Percentiles rank a stretch among this genome's conserved stretches.
phyloP scores from a whole-genome alignment of 2,329 filamentous ascomycete genomes.

The Aspergillus ibericus region DNA sequence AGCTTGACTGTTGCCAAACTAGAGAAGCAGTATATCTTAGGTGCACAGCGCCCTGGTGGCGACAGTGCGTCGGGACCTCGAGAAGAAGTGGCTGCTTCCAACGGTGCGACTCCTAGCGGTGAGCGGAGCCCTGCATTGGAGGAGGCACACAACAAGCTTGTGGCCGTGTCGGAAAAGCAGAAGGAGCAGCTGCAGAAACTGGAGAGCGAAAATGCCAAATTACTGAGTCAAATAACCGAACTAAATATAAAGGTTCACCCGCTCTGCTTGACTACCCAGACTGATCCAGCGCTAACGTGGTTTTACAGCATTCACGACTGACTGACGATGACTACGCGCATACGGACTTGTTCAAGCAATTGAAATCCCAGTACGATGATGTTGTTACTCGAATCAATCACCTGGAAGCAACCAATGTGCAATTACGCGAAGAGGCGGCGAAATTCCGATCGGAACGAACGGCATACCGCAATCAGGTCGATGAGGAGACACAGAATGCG shows the following conservation, averaged over 20 bases:
- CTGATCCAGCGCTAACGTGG: slow-evolving; percentile 3
- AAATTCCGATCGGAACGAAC: slow-evolving; percentile 83
- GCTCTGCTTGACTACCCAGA: not conserved
- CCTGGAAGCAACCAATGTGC: slow-evolving; percentile 82
- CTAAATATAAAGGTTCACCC: slow-evolving; percentile 59
- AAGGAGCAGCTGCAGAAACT: slow-evolving; percentile 84
- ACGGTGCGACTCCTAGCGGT: slow-evolving; percentile 55
- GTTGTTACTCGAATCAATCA: slow-evolving; percentile 89
- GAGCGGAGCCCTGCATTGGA: slow-evolving; percentile 68
- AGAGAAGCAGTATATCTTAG: slow-evolving; percentile 81
- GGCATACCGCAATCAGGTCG: slow-evolving; percentile 74
- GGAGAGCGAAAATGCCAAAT: slow-evolving; percentile 70
- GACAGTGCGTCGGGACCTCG: slow-evolving; percentile 51
- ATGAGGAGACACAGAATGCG: slow-evolving; percentile 72
- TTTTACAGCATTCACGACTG: slow-evolving; percentile 61
- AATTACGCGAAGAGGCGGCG: slow-evolving; percentile 79
- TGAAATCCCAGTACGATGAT: slow-evolving; percentile 88
- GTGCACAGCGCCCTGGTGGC: slow-evolving; percentile 53
- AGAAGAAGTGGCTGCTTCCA: slow-evolving; percentile 53
- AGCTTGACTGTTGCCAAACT: slow-evolving; percentile 88
- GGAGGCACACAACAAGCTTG: slow-evolving; percentile 72
- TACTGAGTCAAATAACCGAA: slow-evolving; percentile 77
- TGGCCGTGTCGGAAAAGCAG: slow-evolving; percentile 74
- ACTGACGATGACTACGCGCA: slow-evolving; percentile 92
- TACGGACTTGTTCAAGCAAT: slow-evolving; percentile 88